Evolutionary conservation across 2,329 filamentous ascomycete genomes (phyloP), one percentile per base, ranked within the genome.

Genomic region (Blastomyces silverae): DNA sequence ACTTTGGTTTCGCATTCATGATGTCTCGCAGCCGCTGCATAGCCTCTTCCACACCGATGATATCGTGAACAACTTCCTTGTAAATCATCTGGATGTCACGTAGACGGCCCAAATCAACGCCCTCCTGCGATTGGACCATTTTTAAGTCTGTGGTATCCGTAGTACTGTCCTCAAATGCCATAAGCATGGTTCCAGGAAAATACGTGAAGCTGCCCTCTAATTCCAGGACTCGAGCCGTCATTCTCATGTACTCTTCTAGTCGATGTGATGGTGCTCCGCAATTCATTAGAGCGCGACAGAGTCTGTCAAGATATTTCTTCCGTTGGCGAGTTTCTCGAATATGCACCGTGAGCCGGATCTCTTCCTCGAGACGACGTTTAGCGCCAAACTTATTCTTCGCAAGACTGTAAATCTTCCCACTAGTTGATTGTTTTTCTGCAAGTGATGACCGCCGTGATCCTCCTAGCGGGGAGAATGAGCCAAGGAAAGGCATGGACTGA

Each of bases 201-300:
- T 96, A 97, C 28, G 96, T 79, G 70, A 94, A 96, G 71, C 96
- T 91, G 6, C 89, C 89, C 69, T 96, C 89, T 20, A 96, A 92
- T 75, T 92, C 90, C 48, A 97, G 83, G 1, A 94, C 90, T n/a
- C 90, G 84, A 1, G 92, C 88, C 10, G 90, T 92, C 89, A 93
- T 95, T 67, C 84, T 87, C 85, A 97, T 88, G 75, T 96, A 96
- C 73, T 96, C 80, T 76, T 97, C 92, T 25, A 97, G 80, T 13
- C 92, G 87, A 78, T 97, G 92, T 0, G 92, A 96, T 0, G 92
- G 92, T 0, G 92, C 92, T 15, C 92, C 92, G 68, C 91, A 96
- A 72, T 87, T 83, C 92, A 97, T 97, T 65, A 97, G 79, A 1
- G 90, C 90, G 52, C 87, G 86, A 74, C 92, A 96, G 50, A 97